These are phyloP conservation scores for Rhodomyrtus tomentosa DNA, from an alignment of 345 rosid genomes.

Conservation along the genomic window DNA sequence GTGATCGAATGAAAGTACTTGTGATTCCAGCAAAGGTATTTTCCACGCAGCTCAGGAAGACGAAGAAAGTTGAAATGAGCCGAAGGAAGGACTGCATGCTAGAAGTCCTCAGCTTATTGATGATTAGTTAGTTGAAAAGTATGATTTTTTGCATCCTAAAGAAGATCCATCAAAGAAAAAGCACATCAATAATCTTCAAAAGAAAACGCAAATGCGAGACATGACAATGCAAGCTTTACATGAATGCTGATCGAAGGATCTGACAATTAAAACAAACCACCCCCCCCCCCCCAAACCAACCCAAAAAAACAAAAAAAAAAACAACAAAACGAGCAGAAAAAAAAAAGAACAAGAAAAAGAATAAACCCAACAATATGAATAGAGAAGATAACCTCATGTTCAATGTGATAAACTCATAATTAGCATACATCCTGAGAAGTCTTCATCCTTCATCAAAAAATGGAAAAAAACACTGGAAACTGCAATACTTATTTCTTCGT, in stretches of 20 bases:
- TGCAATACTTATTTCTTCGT: background rate
- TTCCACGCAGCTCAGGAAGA: constrained; percentile 23
- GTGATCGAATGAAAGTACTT: constrained; percentile 53
- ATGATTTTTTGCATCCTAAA: background rate
- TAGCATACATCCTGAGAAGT: background rate
- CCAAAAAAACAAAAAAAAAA: background rate
- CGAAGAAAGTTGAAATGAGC: constrained; percentile 3
- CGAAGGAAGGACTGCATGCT: background rate
- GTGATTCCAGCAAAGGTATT: constrained; percentile 50
- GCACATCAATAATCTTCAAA: background rate
- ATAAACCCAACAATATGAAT: background rate
- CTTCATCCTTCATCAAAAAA: background rate
- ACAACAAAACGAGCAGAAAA: background rate
- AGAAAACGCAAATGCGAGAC: background rate
- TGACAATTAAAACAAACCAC: background rate
- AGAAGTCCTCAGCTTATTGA: background rate
- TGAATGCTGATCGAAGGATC: background rate
- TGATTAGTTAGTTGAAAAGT: background rate
- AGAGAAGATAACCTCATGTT: background rate
- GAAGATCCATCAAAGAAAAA: background rate
- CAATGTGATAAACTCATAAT: background rate
- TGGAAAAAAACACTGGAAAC: background rate
- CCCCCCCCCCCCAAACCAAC: too few species aligned
- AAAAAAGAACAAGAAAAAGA: background rate
- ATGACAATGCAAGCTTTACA: background rate